phyloP scores from a whole-genome alignment of 176 grass and related monocot genomes.

The Carex cristatella region DNA sequence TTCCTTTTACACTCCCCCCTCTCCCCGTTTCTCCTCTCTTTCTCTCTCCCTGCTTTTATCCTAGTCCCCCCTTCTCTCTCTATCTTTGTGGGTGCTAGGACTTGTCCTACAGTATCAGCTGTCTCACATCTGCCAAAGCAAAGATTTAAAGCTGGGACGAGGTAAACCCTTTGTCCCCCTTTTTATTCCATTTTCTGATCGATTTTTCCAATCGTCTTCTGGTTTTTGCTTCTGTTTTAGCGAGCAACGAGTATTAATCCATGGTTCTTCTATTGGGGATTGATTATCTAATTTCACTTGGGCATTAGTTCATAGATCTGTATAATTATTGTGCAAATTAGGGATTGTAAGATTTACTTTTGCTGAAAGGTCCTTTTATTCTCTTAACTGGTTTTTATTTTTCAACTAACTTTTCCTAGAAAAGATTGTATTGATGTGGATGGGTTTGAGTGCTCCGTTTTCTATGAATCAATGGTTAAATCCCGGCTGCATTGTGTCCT shows the following conservation, averaged over 20 bases:
- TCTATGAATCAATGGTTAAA: slow-evolving; percentile 16
- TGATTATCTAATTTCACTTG: background rate
- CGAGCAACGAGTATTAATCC: background rate
- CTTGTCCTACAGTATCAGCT: slow-evolving; percentile 21
- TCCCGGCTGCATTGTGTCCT: slow-evolving; percentile 18
- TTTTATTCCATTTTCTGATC: slow-evolving; percentile 13
- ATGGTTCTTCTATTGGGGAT: background rate
- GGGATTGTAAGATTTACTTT: slow-evolving; percentile 1
- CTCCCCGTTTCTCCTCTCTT: background rate
- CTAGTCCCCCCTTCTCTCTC: background rate
- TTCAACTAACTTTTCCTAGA: slow-evolving; percentile 6
- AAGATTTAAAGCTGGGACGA: slow-evolving; percentile 9
- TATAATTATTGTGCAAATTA: background rate
- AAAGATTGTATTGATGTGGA: slow-evolving; percentile 24
- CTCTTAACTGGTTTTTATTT: background rate
- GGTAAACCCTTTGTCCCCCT: background rate
- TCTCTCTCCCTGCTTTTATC: background rate
- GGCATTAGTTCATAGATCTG: slow-evolving; percentile 19
- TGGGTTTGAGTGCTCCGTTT: slow-evolving; percentile 8
- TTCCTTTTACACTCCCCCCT: background rate
- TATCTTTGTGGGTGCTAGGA: slow-evolving; percentile 2
- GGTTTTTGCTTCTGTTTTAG: background rate
- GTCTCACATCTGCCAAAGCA: background rate
- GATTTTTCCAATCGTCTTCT: slow-evolving; percentile 6
- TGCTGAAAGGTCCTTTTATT: slow-evolving; percentile 13